phyloP scores from a whole-genome alignment of 164 flowering plant genomes.

The Amborella trichopoda region DNA sequence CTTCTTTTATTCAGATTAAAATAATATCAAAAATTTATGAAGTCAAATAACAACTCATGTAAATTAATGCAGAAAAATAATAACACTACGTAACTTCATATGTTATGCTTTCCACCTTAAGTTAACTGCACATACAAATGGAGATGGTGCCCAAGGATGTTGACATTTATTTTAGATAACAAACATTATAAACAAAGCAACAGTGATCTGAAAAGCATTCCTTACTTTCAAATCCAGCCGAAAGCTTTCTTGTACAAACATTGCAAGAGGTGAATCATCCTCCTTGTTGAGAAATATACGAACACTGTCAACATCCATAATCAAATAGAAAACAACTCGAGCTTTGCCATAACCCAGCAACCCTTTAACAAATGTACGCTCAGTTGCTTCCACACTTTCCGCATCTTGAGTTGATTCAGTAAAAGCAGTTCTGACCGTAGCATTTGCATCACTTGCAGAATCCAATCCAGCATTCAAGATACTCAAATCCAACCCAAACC shows the following conservation, averaged over 20 bases:
- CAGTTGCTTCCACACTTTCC: slow-evolving; percentile 39
- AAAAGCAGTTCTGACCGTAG: too few relatives aligned
- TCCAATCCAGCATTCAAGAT: slow-evolving; percentile 15
- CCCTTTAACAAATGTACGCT: slow-evolving; percentile 58
- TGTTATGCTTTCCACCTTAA: too few relatives aligned
- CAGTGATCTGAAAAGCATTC: neutral
- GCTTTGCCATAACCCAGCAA: slow-evolving; percentile 88
- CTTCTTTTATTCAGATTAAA: too few relatives aligned
- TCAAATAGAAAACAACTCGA: slow-evolving; percentile 69
- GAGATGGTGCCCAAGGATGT: too few relatives aligned
- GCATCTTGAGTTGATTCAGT: slow-evolving; percentile 20
- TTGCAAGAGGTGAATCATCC: slow-evolving; percentile 91
- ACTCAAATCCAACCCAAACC: slow-evolving; percentile 72
- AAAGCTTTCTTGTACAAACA: slow-evolving; percentile 92
- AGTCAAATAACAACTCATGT: too few relatives aligned
- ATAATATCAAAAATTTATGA: too few relatives aligned
- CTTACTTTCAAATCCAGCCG: slow-evolving; percentile 72
- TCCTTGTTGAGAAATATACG: slow-evolving; percentile 84
- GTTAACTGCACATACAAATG: too few relatives aligned
- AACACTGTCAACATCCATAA: slow-evolving; percentile 87
- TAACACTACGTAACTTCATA: too few relatives aligned
- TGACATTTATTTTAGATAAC: too few relatives aligned
- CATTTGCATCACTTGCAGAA: slow-evolving; percentile 4
- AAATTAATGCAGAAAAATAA: too few relatives aligned
- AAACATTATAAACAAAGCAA: neutral